Evolutionary conservation across 352 stramenopile species (phyloP).

Genomic region (Elongisporangium prolatum): DNA sequence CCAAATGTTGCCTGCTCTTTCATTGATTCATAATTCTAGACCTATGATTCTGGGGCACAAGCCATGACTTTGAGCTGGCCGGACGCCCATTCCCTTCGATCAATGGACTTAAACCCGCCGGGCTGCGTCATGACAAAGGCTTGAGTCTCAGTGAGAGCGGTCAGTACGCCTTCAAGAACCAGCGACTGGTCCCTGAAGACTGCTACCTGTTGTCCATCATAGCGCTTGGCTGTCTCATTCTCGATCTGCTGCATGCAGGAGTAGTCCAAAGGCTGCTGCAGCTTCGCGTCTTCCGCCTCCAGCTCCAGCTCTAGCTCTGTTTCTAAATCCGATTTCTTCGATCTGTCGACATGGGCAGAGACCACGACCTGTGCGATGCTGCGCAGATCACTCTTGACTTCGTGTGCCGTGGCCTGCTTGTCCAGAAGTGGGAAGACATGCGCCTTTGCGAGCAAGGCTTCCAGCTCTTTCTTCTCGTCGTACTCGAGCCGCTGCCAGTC

Average conservation of each 20-base stretch:
- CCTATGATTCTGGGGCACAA: neutral
- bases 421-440: conserved; percentile 44
- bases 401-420: conserved; percentile 21
- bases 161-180: conserved; percentile 38
- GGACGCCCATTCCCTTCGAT: conserved; percentile 37
- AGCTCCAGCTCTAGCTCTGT: neutral
- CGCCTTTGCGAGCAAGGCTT: conserved; percentile 38
- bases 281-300: neutral
- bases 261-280: neutral
- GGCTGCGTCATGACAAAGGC: conserved; percentile 37
- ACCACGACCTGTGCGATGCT: conserved; percentile 22
- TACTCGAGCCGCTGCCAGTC: conserved; percentile 21
- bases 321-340: neutral
- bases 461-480: conserved; percentile 55
- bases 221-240: neutral
- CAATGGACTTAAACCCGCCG: conserved; percentile 35
- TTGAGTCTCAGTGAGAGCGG: conserved; percentile 31
- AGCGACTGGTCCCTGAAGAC: conserved; percentile 23
- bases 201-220: conserved; percentile 51
- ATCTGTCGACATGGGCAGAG: neutral
- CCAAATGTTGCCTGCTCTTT: neutral
- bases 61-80: conserved; percentile 24
- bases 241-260: neutral
- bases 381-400: conserved; percentile 36
- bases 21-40: neutral